Evolutionary conservation across 495 filamentous ascomycete species (phyloP), one percentile per base, ranked within the genome.

Genomic region (Aspergillus steynii): DNA sequence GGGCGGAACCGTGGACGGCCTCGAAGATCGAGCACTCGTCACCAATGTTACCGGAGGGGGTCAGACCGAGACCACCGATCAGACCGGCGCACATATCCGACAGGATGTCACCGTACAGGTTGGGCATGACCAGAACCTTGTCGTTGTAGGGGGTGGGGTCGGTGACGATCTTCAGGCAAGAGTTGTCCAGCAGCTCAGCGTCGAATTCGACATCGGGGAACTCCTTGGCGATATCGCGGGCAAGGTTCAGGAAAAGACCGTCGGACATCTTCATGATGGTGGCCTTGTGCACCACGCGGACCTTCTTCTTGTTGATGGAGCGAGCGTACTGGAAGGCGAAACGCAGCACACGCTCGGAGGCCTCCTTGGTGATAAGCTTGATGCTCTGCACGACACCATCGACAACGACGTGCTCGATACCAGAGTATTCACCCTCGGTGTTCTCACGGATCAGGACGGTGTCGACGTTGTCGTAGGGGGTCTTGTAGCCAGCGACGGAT

Each of bases 201-300:
- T 98, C 93, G 77, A 98, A 98, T 74, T 96, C 88, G 68, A 98
- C 86, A 55, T 89, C 82, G 61, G 96, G 93, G 86, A 90, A 98
- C 66, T 97, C 92, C 86, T 97, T 93, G 74, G 90, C 80, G 71
- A 99, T 82, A 29, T 92, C 83, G 34, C 87, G 80, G 67, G 92
- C 96, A 56, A 86, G 89, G 76, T 84, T 89, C 60, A 98, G 83
- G 88, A 99, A 99, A 53, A 99, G 90, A 79, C 95, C 95, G 78
- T 99, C 95, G 77, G 85, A 89, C 96, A 98, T 98, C 88, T 99
- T 99, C 95, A 98, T 98, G 83, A 98, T 99, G 70, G 96, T 99
- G 70, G 94, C 95, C 86, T 98, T 98, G 86, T 98, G 94, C 55
- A 98, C 95, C 46, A 89, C 94, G 64, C 95, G 90, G 62, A 99